A percentile compares a stretch with the other conserved stretches of the same genome.
These are phyloP conservation scores for Paracoccidioides brasiliensis DNA, from an alignment of 2,329 filamentous ascomycete species.

Conservation along the genomic window DNA sequence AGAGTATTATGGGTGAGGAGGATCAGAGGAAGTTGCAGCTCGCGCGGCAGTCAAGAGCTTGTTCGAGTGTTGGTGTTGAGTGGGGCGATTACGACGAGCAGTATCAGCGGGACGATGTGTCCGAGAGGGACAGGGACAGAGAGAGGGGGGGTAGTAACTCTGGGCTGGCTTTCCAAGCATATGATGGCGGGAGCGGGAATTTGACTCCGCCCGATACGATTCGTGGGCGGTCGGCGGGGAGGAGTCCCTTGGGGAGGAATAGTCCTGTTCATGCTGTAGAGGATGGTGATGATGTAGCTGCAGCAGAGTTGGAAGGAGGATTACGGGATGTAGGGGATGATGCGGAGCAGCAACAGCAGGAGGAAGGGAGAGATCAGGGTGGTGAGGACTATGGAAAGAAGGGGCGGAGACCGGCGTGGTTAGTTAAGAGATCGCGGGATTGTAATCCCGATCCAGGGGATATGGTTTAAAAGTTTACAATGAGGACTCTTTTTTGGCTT, in stretches of 20 bases:
- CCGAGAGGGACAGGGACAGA: too few relatives aligned
- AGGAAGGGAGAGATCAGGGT: conserved; percentile 1
- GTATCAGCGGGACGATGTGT: too few relatives aligned
- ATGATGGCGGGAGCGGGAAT: conserved; percentile 3
- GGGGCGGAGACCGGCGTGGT: conserved; percentile 4
- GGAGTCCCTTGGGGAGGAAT: conserved; percentile 24
- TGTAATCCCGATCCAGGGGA: neutral
- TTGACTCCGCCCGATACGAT: conserved; percentile 10
- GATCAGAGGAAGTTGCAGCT: conserved; percentile 62
- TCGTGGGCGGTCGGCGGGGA: conserved; percentile 14
- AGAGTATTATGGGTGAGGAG: conserved; percentile 66
- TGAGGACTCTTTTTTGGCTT: neutral
- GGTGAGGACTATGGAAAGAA: conserved; percentile 6
- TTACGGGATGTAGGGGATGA: neutral
- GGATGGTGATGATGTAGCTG: neutral
- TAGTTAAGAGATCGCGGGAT: conserved; percentile 5
- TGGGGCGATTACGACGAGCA: neutral
- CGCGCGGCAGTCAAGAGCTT: conserved; percentile 39
- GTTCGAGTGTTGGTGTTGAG: conserved; percentile 3
- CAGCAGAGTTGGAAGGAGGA: neutral
- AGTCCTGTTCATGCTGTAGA: conserved; percentile 15
- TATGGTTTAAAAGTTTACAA: conserved; percentile 4
- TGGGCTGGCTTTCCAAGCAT: neutral
- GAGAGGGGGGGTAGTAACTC: neutral
- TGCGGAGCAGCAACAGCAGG: conserved; percentile 1